Percentiles rank a stretch among this genome's conserved stretches.
Evolutionary conservation across 495 filamentous ascomycete genomes (phyloP).

Genomic region (Penicillium ochrochloron): DNA sequence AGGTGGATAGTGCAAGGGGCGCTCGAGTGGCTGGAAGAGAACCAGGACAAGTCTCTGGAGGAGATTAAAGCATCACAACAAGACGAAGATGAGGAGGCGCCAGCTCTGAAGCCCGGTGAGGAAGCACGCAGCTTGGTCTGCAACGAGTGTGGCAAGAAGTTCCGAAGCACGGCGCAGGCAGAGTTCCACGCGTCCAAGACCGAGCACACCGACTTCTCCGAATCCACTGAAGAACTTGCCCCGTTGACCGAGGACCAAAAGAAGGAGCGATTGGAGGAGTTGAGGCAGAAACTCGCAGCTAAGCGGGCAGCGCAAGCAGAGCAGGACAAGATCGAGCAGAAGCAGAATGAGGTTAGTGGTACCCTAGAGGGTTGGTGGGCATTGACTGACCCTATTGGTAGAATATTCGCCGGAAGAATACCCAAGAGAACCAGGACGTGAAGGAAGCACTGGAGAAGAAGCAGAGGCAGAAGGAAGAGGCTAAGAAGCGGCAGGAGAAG

Average conservation of each 20-base stretch:
- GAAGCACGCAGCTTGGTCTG: conserved; percentile 72
- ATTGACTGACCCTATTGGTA: conserved; percentile 29
- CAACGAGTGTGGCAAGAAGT: conserved; percentile 92
- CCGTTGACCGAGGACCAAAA: conserved; percentile 94
- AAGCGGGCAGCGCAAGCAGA: conserved; percentile 73
- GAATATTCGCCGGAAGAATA: conserved; percentile 87
- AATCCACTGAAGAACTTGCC: conserved; percentile 88
- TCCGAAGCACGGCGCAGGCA: conserved; percentile 77
- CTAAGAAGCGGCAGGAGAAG: conserved; percentile 84
- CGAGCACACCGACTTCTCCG: conserved; percentile 87
- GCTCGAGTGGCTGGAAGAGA: conserved; percentile 91
- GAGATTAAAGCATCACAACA: conserved; percentile 62
- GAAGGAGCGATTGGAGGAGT: conserved; percentile 72
- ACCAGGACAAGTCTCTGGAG: conserved; percentile 80
- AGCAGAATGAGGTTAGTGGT: conserved; percentile 78
- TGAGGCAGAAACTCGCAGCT: conserved; percentile 70
- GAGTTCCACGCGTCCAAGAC: conserved; percentile 91
- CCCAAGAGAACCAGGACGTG: conserved; percentile 73
- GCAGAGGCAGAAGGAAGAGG: conserved; percentile 87
- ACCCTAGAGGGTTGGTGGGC: not conserved
- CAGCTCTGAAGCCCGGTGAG: conserved; percentile 64
- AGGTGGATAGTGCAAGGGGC: conserved; percentile 74
- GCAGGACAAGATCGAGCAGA: conserved; percentile 80
- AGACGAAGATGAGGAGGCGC: conserved; percentile 58
- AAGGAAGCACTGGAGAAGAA: conserved; percentile 87